phyloP scores from a whole-genome alignment of 83 land plant genomes.

The Diphasiastrum complanatum region DNA sequence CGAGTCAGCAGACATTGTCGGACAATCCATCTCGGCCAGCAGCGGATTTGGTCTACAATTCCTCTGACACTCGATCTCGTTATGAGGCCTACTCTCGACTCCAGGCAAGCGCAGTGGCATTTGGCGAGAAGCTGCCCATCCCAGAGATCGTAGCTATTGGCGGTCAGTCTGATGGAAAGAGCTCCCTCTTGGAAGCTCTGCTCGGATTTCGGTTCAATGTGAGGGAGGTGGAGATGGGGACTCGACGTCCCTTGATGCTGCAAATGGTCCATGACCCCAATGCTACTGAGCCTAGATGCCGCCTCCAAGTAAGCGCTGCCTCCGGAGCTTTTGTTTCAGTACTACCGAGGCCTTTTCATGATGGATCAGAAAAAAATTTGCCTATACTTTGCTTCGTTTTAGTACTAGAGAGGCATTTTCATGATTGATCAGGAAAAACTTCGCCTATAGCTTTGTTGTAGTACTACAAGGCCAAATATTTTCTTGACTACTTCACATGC shows the following conservation, averaged over 20 bases:
- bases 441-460: too few species aligned
- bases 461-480: too few species aligned
- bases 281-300: conserved; percentile 85
- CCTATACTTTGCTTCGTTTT: too few species aligned
- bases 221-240: conserved; percentile 97
- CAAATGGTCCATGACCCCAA: conserved; percentile 92
- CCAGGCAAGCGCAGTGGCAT: conserved; percentile 87
- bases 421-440: too few species aligned
- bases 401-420: too few species aligned
- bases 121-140: conserved; percentile 89
- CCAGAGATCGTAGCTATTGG: conserved; percentile 98
- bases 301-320: conserved; percentile 62
- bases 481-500: too few species aligned
- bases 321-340: conserved; percentile 2
- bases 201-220: conserved; percentile 91
- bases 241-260: conserved; percentile 82
- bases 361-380: too few species aligned
- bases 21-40: too few species aligned
- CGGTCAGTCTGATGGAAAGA: conserved; percentile 96
- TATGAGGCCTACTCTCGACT: conserved; percentile 94
- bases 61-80: conserved; percentile 34
- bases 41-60: conserved; percentile 17
- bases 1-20: too few species aligned
- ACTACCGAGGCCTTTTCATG: too few species aligned
- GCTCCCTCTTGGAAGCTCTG: conserved; percentile 90